phyloP scores from a whole-genome alignment of 1,284 basidiomycete genomes.

The Sporisorium iseilematis-ciliati region DNA sequence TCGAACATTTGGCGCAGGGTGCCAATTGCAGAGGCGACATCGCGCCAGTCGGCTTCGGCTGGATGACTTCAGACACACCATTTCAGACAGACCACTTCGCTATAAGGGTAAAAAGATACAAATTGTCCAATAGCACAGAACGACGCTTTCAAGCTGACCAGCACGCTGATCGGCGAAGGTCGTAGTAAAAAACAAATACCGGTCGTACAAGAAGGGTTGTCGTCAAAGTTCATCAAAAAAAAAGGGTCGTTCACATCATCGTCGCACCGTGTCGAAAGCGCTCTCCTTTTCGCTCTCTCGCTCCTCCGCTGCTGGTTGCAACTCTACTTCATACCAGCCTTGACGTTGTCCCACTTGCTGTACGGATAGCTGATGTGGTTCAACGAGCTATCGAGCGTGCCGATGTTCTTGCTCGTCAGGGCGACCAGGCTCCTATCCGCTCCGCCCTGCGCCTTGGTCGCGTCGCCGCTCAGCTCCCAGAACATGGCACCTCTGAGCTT shows the following conservation, averaged over 20 bases:
- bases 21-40: no score
- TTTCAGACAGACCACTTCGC: background rate
- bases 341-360: slow-evolving; percentile 71
- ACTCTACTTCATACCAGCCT: slow-evolving; percentile 18
- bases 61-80: no score
- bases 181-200: background rate
- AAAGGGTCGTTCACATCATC: background rate
- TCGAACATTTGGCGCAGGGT: no score
- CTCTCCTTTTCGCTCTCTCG: no score
- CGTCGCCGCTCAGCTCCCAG: slow-evolving; percentile 71
- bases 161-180: background rate
- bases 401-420: slow-evolving; percentile 45
- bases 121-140: slow-evolving; percentile 23
- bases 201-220: slow-evolving; percentile 7
- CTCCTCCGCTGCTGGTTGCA: no score
- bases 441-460: slow-evolving; percentile 41
- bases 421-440: slow-evolving; percentile 49
- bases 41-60: no score
- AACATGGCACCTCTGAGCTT: slow-evolving; percentile 84
- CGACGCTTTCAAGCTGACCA: background rate
- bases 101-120: background rate
- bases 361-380: slow-evolving; percentile 77
- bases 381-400: slow-evolving; percentile 72
- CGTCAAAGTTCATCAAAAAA: background rate
- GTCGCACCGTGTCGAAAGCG: no score